Conservation (phyloP, 306 rosid genomes). For the Macrotyloma uniflorum region DNA sequence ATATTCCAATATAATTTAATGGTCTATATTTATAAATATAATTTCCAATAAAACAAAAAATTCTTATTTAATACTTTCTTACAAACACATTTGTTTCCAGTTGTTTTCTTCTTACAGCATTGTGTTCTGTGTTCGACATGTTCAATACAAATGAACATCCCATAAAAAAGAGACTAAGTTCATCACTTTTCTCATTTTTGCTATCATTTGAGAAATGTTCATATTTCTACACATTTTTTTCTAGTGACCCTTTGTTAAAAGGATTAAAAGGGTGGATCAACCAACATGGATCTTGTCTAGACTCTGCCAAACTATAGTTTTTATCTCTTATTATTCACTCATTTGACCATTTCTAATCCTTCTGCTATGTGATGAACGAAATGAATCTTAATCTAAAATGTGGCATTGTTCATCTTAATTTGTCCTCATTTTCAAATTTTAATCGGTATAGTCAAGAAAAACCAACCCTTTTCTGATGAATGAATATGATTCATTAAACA, state of each 20-base stretch:
- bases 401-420: neutral
- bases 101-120: neutral
- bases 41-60: no score
- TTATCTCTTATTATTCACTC: neutral
- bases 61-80: no score
- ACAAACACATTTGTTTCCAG: no score
- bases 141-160: neutral
- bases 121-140: neutral
- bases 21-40: no score
- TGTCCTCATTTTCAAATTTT: constrained; percentile 17
- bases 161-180: neutral
- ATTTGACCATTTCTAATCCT: neutral
- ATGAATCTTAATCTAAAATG: neutral
- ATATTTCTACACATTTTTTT: neutral
- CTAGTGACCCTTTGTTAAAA: neutral
- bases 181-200: neutral
- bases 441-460: constrained; percentile 26
- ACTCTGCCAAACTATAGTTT: neutral
- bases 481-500: neutral
- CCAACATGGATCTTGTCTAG: neutral
- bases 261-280: neutral
- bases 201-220: neutral
- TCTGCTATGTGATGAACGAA: neutral
- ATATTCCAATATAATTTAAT: no score
- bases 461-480: neutral